These are phyloP conservation scores for Amanita pallidorosea DNA, from an alignment of 768 basidiomycete species.

Conservation along the genomic window DNA sequence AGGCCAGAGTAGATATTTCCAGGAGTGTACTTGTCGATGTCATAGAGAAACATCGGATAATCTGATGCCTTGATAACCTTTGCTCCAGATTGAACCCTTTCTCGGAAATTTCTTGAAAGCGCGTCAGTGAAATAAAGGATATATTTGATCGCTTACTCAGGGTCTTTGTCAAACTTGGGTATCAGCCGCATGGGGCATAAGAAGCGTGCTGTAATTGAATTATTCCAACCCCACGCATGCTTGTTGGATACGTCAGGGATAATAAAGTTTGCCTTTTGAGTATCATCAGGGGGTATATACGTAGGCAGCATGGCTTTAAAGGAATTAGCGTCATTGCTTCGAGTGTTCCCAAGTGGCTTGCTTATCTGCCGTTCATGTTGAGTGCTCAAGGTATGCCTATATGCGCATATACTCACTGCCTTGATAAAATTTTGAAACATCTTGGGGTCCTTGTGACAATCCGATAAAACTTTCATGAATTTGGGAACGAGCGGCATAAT, in stretches of 20 bases:
- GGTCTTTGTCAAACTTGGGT: not conserved
- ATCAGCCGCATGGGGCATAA: not conserved
- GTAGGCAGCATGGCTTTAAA: not conserved
- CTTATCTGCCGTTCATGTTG: not conserved
- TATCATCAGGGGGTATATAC: not conserved
- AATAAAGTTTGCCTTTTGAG: not conserved
- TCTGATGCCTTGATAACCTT: conserved; percentile 1
- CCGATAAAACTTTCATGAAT: not conserved
- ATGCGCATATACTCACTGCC: not conserved
- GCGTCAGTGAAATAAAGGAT: not conserved
- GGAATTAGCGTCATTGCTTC: not conserved
- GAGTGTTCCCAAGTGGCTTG: not conserved
- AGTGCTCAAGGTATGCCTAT: not conserved
- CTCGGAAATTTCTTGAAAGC: not conserved
- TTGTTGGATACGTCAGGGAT: conserved; percentile 1
- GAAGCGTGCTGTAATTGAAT: not conserved
- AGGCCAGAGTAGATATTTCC: not conserved
- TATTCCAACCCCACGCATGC: conserved; percentile 1
- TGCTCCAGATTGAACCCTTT: not conserved
- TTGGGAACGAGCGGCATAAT: conserved; percentile 1
- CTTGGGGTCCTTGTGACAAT: not conserved
- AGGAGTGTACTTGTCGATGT: not conserved
- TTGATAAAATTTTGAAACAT: not conserved
- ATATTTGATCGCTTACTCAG: not conserved
- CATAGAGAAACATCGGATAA: conserved; percentile 2